phyloP scores from a whole-genome alignment of 2,329 filamentous ascomycete genomes.

The Botryotinia narcissicola region DNA sequence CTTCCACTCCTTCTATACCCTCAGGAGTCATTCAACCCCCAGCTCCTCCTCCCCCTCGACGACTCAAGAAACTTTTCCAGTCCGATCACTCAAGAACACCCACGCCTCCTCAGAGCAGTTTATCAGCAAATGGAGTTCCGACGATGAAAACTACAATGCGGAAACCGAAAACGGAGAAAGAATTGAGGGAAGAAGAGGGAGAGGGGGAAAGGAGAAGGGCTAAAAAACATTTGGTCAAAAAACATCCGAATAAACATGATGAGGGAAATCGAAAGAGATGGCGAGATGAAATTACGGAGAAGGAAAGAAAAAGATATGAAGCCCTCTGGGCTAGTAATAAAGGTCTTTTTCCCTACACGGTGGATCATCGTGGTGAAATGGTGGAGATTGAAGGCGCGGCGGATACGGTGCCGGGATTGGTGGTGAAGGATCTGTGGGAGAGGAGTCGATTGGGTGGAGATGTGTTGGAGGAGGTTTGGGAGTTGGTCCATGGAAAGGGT shows the following conservation, averaged over 20 bases:
- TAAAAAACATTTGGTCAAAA: constrained; percentile 56
- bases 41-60: constrained; percentile 36
- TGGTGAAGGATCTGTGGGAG: constrained; percentile 70
- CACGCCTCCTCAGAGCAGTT: not conserved
- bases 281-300: constrained; percentile 69
- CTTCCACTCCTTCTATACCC: constrained; percentile 40
- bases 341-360: constrained; percentile 58
- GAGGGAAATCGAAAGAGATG: constrained; percentile 74
- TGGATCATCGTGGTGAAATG: constrained; percentile 72
- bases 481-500: constrained; percentile 64
- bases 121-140: not conserved
- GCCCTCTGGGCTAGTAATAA: constrained; percentile 82
- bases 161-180: constrained; percentile 61
- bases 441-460: constrained; percentile 65
- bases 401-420: constrained; percentile 42
- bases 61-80: constrained; percentile 39
- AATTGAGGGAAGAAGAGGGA: constrained; percentile 53
- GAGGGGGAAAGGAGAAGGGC: constrained; percentile 50
- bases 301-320: constrained; percentile 77
- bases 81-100: constrained; percentile 27
- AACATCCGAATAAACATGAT: constrained; percentile 70
- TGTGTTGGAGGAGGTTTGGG: constrained; percentile 74
- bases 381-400: constrained; percentile 66
- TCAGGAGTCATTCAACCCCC: constrained; percentile 23
- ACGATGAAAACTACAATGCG: constrained; percentile 13